Percentiles rank a stretch among this genome's conserved stretches.
Evolutionary conservation across 2,329 filamentous ascomycete genomes (phyloP).

Genomic region (Lachnellula hyalina): DNA sequence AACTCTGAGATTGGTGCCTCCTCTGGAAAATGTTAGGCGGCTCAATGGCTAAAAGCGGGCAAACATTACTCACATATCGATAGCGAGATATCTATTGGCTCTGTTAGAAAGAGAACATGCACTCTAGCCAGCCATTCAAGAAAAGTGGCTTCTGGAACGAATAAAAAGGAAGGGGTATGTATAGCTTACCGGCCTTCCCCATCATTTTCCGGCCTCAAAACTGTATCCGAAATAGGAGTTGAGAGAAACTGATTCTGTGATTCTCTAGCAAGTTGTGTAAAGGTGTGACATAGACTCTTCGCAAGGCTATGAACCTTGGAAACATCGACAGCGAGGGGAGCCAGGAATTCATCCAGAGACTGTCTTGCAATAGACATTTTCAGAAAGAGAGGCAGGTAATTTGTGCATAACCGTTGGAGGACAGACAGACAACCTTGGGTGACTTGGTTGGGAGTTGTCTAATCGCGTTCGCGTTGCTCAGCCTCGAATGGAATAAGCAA

Average conservation of each 20-base stretch:
- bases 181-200: slow-evolving; percentile 43
- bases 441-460: not conserved
- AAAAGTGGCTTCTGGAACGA: slow-evolving; percentile 4
- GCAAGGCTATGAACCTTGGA: slow-evolving; percentile 43
- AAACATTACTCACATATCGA: slow-evolving; percentile 54
- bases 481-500: too few species aligned
- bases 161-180: not conserved
- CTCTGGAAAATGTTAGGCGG: slow-evolving; percentile 41
- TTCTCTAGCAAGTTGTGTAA: slow-evolving; percentile 45
- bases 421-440: not conserved
- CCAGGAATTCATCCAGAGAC: slow-evolving; percentile 40
- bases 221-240: slow-evolving; percentile 56
- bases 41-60: not conserved
- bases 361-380: slow-evolving; percentile 16
- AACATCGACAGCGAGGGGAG: slow-evolving; percentile 45
- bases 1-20: slow-evolving; percentile 64
- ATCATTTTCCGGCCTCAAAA: slow-evolving; percentile 45
- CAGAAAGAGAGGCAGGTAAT: not conserved
- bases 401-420: not conserved
- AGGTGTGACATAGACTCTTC: slow-evolving; percentile 42
- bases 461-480: too few species aligned
- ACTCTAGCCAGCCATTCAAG: not conserved
- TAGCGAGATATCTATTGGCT: slow-evolving; percentile 50
- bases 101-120: slow-evolving; percentile 10
- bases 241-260: slow-evolving; percentile 53